Percentiles rank a stretch among this genome's conserved stretches.
Evolutionary conservation across 1,284 basidiomycete genomes (phyloP).

Genomic region (Trametes sp.): DNA sequence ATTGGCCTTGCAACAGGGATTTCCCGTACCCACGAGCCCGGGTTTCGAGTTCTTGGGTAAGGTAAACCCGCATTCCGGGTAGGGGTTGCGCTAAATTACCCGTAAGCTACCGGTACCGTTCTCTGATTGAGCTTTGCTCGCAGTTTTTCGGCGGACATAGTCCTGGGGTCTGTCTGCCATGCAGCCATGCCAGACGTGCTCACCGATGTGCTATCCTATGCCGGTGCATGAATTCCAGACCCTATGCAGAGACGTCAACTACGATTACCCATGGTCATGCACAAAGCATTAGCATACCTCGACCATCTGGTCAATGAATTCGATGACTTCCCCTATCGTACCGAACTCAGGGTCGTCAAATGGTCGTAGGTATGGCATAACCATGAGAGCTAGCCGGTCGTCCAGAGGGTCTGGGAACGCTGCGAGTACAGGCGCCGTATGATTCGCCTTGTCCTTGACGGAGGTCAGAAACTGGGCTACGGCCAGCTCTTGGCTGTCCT

Average conservation of each 20-base stretch:
- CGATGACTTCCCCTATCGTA: constrained; percentile 36
- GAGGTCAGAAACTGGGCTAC: constrained; percentile 23
- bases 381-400: constrained; percentile 22
- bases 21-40: too few relatives aligned
- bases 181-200: background rate
- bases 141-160: too few relatives aligned
- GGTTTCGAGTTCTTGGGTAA: too few relatives aligned
- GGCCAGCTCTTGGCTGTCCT: constrained; percentile 16
- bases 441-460: constrained; percentile 15
- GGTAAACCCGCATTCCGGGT: too few relatives aligned
- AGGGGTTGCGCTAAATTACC: too few relatives aligned
- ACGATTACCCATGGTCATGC: too few relatives aligned
- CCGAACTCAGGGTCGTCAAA: constrained; percentile 34
- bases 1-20: too few relatives aligned
- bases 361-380: constrained; percentile 37
- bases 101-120: too few relatives aligned
- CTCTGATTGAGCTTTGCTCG: too few relatives aligned
- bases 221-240: constrained; percentile 37
- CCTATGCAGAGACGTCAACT: constrained; percentile 20
- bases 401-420: constrained; percentile 29
- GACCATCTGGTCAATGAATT: constrained; percentile 37
- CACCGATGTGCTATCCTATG: constrained; percentile 40
- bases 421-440: constrained; percentile 32
- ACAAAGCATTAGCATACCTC: too few relatives aligned
- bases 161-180: too few relatives aligned